A percentile compares a stretch with the other conserved stretches of the same genome.
Evolutionary conservation across 495 filamentous ascomycete species (phyloP).

Genomic region (Penicillium salamii): DNA sequence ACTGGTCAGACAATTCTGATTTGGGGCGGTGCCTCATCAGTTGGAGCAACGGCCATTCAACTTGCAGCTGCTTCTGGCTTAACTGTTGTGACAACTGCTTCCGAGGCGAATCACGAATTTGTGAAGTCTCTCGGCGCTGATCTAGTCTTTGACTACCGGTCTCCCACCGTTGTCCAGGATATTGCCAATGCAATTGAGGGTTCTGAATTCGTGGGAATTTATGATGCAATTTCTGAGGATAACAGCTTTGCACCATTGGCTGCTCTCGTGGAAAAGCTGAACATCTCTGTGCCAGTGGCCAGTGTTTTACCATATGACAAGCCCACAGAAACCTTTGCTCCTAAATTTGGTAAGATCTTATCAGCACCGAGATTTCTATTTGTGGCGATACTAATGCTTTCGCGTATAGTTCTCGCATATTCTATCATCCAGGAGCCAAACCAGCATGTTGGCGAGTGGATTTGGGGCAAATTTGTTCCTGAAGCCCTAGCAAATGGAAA

Average conservation of each 20-base stretch:
- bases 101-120: slow-evolving; percentile 50
- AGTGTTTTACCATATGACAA: slow-evolving; percentile 7
- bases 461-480: slow-evolving; percentile 34
- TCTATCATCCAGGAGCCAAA: slow-evolving; percentile 11
- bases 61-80: slow-evolving; percentile 54
- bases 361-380: no score
- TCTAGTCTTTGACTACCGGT: slow-evolving; percentile 58
- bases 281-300: slow-evolving; percentile 16
- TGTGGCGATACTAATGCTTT: no score
- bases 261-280: slow-evolving; percentile 2
- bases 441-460: slow-evolving; percentile 20
- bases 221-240: neutral
- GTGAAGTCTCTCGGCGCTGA: slow-evolving; percentile 52
- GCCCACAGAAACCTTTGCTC: slow-evolving; percentile 6
- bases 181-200: slow-evolving; percentile 15
- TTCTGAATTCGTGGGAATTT: neutral
- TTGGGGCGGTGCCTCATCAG: slow-evolving; percentile 49
- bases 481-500: slow-evolving; percentile 23
- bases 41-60: slow-evolving; percentile 60
- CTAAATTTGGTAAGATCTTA: no score
- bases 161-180: slow-evolving; percentile 25
- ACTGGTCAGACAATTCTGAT: slow-evolving; percentile 35
- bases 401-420: slow-evolving; percentile 6
- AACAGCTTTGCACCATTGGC: slow-evolving; percentile 3
- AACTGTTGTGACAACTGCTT: slow-evolving; percentile 54